phyloP scores from a whole-genome alignment of 176 grass and related monocot species.

The Aegilops bicornis region DNA sequence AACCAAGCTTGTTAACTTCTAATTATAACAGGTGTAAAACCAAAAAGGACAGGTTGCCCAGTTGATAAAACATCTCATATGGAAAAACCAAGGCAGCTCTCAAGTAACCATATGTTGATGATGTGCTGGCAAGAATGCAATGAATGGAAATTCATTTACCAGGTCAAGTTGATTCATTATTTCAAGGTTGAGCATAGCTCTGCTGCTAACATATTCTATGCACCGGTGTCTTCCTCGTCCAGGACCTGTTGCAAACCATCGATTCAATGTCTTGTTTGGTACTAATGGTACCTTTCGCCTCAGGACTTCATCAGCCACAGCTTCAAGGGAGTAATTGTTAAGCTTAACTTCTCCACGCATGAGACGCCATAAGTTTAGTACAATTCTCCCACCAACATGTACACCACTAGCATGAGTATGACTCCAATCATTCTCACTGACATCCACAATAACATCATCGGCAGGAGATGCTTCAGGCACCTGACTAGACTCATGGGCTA shows the following conservation, averaged over 20 bases:
- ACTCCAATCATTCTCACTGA: slow-evolving; percentile 61
- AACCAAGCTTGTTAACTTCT: not conserved
- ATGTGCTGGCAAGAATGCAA: slow-evolving; percentile 26
- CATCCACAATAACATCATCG: slow-evolving; percentile 46
- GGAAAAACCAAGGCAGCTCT: slow-evolving; percentile 7
- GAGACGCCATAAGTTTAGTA: slow-evolving; percentile 91
- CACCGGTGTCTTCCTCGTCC: slow-evolving; percentile 64
- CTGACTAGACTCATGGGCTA: slow-evolving; percentile 46
- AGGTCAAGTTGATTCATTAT: slow-evolving; percentile 90
- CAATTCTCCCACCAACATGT: slow-evolving; percentile 90
- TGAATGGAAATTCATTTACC: slow-evolving; percentile 49
- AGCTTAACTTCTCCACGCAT: slow-evolving; percentile 93
- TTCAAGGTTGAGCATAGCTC: slow-evolving; percentile 75
- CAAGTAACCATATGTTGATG: not conserved
- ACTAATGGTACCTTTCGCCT: slow-evolving; percentile 82
- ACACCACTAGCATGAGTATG: slow-evolving; percentile 76
- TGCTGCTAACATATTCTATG: slow-evolving; percentile 62
- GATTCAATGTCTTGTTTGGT: slow-evolving; percentile 73
- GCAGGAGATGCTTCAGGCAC: slow-evolving; percentile 54
- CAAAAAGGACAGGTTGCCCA: slow-evolving; percentile 12
- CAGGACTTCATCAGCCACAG: slow-evolving; percentile 86
- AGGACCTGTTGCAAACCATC: slow-evolving; percentile 81
- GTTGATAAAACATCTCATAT: slow-evolving; percentile 29
- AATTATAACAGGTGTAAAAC: slow-evolving; percentile 17
- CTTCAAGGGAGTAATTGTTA: slow-evolving; percentile 83